Base-by-base conservation (phyloP, 495 filamentous ascomycete genomes). In the Aspergillus hancockii region DNA sequence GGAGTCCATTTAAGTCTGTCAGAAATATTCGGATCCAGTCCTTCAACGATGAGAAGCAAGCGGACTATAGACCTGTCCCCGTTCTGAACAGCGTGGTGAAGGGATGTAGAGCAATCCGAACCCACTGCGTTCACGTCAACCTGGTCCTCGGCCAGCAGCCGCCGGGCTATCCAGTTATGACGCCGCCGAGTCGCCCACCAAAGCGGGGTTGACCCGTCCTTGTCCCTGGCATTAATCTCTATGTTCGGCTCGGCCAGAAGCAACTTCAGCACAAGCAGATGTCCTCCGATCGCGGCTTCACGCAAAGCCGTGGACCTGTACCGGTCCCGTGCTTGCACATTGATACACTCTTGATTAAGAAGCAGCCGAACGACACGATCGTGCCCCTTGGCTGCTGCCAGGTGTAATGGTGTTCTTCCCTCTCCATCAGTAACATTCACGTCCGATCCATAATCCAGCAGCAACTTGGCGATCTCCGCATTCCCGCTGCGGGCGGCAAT, bases 341-440 rank as follows among this genome's bases (percentile, higher is more conserved):
- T 28, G 25, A 28, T 28, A 28, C 25, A 3, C 7, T 28, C 25
- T 28, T 28, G 25, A 28, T 28, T 28, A 7, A 28, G 45, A 19
- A 49, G 22, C 22, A 50, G 47, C 21, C 10, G 30, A 28, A 23
- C 47, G 47, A 30, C 47, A 19, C 47, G 4, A 19, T 13, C 47
- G 13, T 23, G 13, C 47, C 47, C 47, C 6, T 50, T 50, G 5
- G 30, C 21, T 19, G 30, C 30, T 19, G 30, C 30, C 22, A 50
- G 47, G 30, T 50, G 47, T 19, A 50, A n/a, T 30, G 47, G 22
- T 14, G 47, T 50, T 9, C 30, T 50, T 25, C 47, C 22, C 21
- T 50, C 19, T 14, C 1, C 18, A 30, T 23, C 47, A 4, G 14
- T 4, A 30, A 50, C 25, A n/a, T 50, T 30, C 18, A 23, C 18